Evolutionary conservation across 2,329 filamentous ascomycete genomes (phyloP), one percentile per base, ranked within the genome.

Genomic region (Apiospora koreana): DNA sequence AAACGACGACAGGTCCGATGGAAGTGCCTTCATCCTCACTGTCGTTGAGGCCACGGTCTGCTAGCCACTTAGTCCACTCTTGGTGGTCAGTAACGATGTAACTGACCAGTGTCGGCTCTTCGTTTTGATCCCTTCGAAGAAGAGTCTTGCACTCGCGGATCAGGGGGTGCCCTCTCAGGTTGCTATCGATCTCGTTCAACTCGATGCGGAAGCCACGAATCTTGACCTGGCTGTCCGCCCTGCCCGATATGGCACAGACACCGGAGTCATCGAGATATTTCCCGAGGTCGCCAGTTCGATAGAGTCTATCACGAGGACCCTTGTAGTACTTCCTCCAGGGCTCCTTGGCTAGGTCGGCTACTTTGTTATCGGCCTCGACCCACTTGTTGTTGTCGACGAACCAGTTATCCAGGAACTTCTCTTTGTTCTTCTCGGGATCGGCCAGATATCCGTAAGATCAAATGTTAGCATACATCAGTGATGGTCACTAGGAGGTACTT

Each of bases 141-240:
- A 98, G 83, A 0, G 95, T 98, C 74, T 94, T 91, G 81, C 93
- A 94, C 74, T 98, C 95, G 50, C 94, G 88, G 31, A 98, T 88
- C 31, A 97, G 82, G 0, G 89, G 90, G 81, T 93, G 89, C 62
- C 90, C 87, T 69, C 90, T 92, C 65, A 98, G 83, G 79, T 97
- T 92, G 54, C 87, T 92, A 80, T 98, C 95, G 74, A 98, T 98
- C 75, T 98, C 96, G 73, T 92, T 92, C 64, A 98, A 90, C 82
- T 99, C 96, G 75, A 99, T 97, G 72, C 95, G 88, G 86, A 98
- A 98, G 1, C 95, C 95, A 71, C 96, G 92, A 74, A 98, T 95
- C 85, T 98, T 99, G 83, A 98, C 93, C 79, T 98, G 95, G 74
- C 92, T 88, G 77, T 98, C 95, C 31, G 90, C 91, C 71, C 96